Percentiles rank a stretch among this genome's conserved stretches.
Conservation (phyloP, 1,284 basidiomycete genomes). For the Phenoliferia sp. region DNA sequence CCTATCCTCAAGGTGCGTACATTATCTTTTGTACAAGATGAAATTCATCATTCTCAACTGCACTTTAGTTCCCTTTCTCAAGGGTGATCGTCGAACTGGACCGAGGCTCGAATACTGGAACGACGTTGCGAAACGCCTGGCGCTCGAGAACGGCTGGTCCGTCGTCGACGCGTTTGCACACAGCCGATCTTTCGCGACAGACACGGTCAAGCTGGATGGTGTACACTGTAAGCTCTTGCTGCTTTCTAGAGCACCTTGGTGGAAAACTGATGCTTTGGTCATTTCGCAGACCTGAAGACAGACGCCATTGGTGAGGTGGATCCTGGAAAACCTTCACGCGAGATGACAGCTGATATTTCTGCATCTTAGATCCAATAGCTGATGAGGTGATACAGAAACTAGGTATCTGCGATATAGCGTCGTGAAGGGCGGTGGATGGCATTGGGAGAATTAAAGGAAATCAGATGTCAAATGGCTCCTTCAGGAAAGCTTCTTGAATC, state of each 20-base stretch:
- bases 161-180: background rate
- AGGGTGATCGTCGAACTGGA: background rate
- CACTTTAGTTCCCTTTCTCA: background rate
- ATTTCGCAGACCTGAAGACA: slow-evolving; percentile 4
- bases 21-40: too few relatives aligned
- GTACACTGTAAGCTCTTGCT: background rate
- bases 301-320: too few relatives aligned
- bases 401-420: too few relatives aligned
- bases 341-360: too few relatives aligned
- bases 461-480: too few relatives aligned
- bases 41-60: too few relatives aligned
- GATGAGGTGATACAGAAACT: background rate
- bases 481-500: too few relatives aligned
- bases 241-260: too few relatives aligned
- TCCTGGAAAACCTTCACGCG: too few relatives aligned
- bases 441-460: too few relatives aligned
- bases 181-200: background rate
- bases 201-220: background rate
- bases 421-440: too few relatives aligned
- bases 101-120: background rate
- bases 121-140: background rate
- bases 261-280: background rate
- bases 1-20: too few relatives aligned
- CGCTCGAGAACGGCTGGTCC: background rate
- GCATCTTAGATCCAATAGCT: background rate